A percentile compares a stretch with the other conserved stretches of the same genome.
phyloP scores from a whole-genome alignment of 805 yeast species.

The Kuraishia piskuri region DNA sequence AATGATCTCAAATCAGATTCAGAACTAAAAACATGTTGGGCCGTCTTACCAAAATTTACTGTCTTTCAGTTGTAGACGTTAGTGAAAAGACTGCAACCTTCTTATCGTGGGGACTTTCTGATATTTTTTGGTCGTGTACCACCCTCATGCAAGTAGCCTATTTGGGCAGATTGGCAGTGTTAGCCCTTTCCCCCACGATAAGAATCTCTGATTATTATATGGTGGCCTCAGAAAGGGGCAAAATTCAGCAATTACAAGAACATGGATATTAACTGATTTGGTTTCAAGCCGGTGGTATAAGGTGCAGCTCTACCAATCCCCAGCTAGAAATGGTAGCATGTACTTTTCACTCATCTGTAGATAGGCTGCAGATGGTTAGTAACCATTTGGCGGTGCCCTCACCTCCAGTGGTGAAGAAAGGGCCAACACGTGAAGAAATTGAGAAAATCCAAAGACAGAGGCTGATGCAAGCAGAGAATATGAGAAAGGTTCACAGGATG shows the following conservation, averaged over 20 bases:
- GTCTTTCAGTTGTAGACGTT: neutral
- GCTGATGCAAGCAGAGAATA: neutral
- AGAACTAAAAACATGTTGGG: no score
- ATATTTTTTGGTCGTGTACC: neutral
- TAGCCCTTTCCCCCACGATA: neutral
- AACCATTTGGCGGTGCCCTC: neutral
- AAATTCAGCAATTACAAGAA: no score
- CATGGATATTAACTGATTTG: no score
- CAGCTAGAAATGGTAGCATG: neutral
- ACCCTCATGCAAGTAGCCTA: neutral
- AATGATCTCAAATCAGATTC: no score
- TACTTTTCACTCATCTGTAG: neutral
- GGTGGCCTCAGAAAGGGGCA: neutral
- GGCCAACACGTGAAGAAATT: neutral
- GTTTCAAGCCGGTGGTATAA: no score
- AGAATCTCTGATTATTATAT: no score
- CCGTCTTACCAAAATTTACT: neutral
- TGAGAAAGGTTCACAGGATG: neutral
- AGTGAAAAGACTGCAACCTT: neutral
- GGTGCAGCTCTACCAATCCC: no score
- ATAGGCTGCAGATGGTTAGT: neutral
- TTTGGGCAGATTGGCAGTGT: neutral
- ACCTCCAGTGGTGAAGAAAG: neutral
- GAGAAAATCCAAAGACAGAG: neutral
- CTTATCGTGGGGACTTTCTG: neutral